A percentile compares a stretch with the other conserved stretches of the same genome.
Evolutionary conservation across 2,329 filamentous ascomycete genomes (phyloP).

Genomic region (Alternaria sp.): DNA sequence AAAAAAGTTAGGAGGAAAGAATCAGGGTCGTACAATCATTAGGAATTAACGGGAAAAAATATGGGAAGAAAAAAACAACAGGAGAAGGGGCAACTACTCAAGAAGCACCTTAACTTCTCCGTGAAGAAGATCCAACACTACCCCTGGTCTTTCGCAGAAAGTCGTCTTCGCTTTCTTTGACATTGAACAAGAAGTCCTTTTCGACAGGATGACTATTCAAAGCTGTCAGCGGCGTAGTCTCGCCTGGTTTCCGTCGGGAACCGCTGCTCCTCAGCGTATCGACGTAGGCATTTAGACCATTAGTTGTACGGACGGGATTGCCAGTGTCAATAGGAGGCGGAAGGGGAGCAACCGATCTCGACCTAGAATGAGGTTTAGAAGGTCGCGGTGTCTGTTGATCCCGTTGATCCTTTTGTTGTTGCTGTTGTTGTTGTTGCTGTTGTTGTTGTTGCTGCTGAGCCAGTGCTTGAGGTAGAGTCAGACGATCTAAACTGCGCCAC

Average conservation of each 20-base stretch:
- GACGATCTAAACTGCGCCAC: conserved; percentile 22
- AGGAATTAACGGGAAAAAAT: not conserved
- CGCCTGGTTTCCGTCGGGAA: not conserved
- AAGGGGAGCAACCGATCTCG: not conserved
- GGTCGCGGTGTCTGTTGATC: not conserved
- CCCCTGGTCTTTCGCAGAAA: conserved; percentile 5
- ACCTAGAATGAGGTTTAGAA: not conserved
- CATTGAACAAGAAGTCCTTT: conserved; percentile 2
- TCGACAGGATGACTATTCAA: not conserved
- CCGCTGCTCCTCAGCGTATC: not conserved
- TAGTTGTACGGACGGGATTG: not conserved
- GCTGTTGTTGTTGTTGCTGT: not conserved
- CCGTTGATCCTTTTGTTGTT: not conserved
- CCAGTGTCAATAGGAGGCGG: not conserved
- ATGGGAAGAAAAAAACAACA: too few species aligned
- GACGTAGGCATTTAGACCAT: not conserved
- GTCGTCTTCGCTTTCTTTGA: conserved; percentile 1
- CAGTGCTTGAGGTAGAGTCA: conserved; percentile 11
- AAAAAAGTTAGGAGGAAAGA: not conserved
- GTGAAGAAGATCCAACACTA: not conserved
- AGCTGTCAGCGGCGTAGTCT: not conserved
- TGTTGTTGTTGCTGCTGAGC: not conserved
- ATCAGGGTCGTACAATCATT: conserved; percentile 2
- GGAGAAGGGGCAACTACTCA: not conserved
- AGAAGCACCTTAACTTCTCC: not conserved